phyloP scores from a whole-genome alignment of 208 protist genomes.

The Acanthamoeba pearcei region DNA sequence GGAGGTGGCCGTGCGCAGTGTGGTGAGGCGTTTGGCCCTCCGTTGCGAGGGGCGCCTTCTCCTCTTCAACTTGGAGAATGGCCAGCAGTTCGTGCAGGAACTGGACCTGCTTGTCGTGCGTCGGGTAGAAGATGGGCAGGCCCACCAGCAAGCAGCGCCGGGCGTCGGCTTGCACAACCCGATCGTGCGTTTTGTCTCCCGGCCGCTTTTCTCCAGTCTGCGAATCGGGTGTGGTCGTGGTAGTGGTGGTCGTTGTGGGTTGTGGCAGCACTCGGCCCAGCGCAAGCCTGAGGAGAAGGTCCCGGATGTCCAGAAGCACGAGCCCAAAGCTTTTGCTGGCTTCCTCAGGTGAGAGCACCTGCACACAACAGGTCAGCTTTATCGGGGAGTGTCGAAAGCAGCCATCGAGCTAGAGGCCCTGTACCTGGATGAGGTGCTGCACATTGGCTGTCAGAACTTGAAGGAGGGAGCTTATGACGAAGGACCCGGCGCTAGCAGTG shows the following conservation, averaged over 20 bases:
- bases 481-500: not conserved
- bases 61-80: not conserved
- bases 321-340: slow-evolving; percentile 44
- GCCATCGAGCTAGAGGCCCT: no score
- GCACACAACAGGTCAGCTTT: no score
- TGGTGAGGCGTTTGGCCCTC: not conserved
- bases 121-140: slow-evolving; percentile 41
- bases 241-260: not conserved
- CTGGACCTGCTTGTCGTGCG: slow-evolving; percentile 6
- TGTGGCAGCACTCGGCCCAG: not conserved
- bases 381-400: no score
- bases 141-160: slow-evolving; percentile 7
- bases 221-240: not conserved
- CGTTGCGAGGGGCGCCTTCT: not conserved
- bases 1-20: not conserved
- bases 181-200: slow-evolving; percentile 18
- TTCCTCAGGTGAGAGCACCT: not conserved
- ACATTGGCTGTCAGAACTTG: slow-evolving; percentile 17
- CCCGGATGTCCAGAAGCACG: slow-evolving; percentile 23
- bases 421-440: slow-evolving; percentile 44
- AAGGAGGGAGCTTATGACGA: slow-evolving; percentile 47
- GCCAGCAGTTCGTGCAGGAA: slow-evolving; percentile 42
- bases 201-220: not conserved
- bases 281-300: slow-evolving; percentile 4
- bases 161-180: slow-evolving; percentile 11